These are phyloP conservation scores for Leptodontidium sp. DNA, from an alignment of 2,329 filamentous ascomycete species.

Conservation along the genomic window DNA sequence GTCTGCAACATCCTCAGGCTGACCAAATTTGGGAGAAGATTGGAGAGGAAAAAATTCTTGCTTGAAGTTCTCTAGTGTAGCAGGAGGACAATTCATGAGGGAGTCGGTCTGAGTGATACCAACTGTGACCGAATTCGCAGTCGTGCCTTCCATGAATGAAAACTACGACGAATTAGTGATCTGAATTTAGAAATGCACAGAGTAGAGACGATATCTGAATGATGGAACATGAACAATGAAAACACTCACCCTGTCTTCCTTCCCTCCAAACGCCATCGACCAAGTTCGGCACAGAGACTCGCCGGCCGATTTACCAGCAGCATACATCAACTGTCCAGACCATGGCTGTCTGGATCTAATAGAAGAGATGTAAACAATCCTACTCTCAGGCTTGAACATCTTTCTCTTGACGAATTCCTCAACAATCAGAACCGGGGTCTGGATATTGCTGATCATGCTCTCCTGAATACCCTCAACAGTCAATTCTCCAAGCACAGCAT, in stretches of 20 bases:
- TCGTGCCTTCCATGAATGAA: slow-evolving; percentile 49
- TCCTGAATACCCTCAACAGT: slow-evolving; percentile 42
- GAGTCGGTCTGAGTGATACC: slow-evolving; percentile 49
- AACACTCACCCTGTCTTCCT: slow-evolving; percentile 42
- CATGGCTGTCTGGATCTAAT: slow-evolving; percentile 47
- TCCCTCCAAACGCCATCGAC: slow-evolving; percentile 49
- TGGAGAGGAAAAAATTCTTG: slow-evolving; percentile 48
- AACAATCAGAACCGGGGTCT: slow-evolving; percentile 49
- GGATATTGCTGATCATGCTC: slow-evolving; percentile 49
- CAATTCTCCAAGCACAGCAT: slow-evolving; percentile 45
- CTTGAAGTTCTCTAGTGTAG: slow-evolving; percentile 46
- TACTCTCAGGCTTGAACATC: slow-evolving; percentile 46
- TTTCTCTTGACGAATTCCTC: slow-evolving; percentile 47
- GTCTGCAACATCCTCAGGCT: slow-evolving; percentile 50
- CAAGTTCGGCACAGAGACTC: slow-evolving; percentile 50
- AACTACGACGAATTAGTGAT: slow-evolving; percentile 36
- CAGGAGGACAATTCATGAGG: slow-evolving; percentile 47
- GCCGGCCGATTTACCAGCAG: slow-evolving; percentile 47
- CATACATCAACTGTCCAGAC: slow-evolving; percentile 49
- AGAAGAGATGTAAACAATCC: slow-evolving; percentile 50
- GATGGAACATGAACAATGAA: not conserved
- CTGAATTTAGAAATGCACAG: not conserved
- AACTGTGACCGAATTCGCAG: slow-evolving; percentile 47
- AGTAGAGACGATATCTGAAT: not conserved
- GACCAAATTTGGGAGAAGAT: slow-evolving; percentile 46